These are phyloP conservation scores for Leccinum pellstonianum DNA, from an alignment of 768 basidiomycete species.

Conservation along the genomic window DNA sequence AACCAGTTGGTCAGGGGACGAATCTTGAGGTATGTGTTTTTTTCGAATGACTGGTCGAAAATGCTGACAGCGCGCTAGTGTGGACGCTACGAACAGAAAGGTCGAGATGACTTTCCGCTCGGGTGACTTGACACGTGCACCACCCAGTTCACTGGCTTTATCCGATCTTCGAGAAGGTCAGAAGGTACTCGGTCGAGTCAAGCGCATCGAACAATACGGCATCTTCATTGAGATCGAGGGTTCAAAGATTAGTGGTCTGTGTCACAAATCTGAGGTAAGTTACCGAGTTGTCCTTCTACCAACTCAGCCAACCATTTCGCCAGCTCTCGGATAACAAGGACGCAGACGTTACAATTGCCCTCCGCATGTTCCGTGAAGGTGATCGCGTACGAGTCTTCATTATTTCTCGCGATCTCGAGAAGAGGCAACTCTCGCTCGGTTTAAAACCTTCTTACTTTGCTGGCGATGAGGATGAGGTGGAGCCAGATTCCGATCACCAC, in stretches of 20 bases:
- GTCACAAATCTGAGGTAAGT: conserved; percentile 88
- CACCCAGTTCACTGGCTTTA: conserved; percentile 39
- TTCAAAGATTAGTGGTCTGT: conserved; percentile 83
- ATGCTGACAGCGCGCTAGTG: conserved; percentile 42
- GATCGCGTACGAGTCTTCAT: conserved; percentile 83
- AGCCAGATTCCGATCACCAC: conserved; percentile 29
- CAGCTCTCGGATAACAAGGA: conserved; percentile 88
- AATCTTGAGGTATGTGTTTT: conserved; percentile 61
- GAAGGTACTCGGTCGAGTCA: conserved; percentile 76
- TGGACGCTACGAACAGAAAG: conserved; percentile 69
- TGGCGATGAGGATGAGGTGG: conserved; percentile 51
- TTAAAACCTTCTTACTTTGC: conserved; percentile 87
- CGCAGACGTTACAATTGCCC: conserved; percentile 73
- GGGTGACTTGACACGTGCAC: conserved; percentile 46
- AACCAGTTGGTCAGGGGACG: conserved; percentile 88
- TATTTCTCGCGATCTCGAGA: conserved; percentile 68
- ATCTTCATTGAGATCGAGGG: conserved; percentile 91
- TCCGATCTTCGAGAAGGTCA: conserved; percentile 73
- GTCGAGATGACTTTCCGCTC: conserved; percentile 91
- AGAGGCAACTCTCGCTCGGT: conserved; percentile 76
- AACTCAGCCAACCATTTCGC: conserved; percentile 1
- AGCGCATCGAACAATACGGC: conserved; percentile 83
- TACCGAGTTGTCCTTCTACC: not conserved
- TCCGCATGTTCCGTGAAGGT: conserved; percentile 81
- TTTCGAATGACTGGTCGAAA: not conserved